Evolutionary conservation across 148 eudicot genomes (phyloP).

Genomic region (Vaccinium myrtillus): DNA sequence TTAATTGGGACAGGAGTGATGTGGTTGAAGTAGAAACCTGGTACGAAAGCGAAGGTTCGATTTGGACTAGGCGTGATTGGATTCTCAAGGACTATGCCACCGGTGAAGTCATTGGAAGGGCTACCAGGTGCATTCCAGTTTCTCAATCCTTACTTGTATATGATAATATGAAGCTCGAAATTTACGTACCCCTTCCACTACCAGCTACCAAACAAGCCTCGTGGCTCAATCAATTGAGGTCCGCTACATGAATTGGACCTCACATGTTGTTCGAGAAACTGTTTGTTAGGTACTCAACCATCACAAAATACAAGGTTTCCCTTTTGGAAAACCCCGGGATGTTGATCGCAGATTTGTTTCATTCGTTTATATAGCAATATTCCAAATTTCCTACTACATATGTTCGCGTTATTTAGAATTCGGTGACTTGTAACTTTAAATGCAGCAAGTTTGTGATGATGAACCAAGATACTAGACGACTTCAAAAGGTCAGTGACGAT

Average conservation of each 20-base stretch:
- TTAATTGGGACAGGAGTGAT: constrained; percentile 61
- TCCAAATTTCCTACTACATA: background rate
- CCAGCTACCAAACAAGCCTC: background rate
- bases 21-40: constrained; percentile 95
- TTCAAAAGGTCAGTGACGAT: constrained; percentile 71
- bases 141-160: background rate
- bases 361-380: background rate
- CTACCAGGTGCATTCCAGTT: constrained; percentile 57
- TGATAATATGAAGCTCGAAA: background rate
- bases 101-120: constrained; percentile 89
- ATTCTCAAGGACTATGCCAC: constrained; percentile 71
- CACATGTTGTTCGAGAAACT: background rate
- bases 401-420: background rate
- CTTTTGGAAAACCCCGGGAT: background rate
- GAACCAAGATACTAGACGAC: constrained; percentile 86
- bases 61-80: constrained; percentile 90
- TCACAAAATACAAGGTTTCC: background rate
- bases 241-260: background rate
- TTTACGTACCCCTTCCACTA: background rate
- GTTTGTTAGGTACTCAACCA: background rate
- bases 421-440: background rate
- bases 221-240: background rate
- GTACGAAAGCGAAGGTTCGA: constrained; percentile 93
- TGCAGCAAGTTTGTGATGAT: constrained; percentile 98
- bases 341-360: background rate